These are phyloP conservation scores for Fraxinus greggii DNA, from an alignment of 305 asterid genomes.

Conservation along the genomic window DNA sequence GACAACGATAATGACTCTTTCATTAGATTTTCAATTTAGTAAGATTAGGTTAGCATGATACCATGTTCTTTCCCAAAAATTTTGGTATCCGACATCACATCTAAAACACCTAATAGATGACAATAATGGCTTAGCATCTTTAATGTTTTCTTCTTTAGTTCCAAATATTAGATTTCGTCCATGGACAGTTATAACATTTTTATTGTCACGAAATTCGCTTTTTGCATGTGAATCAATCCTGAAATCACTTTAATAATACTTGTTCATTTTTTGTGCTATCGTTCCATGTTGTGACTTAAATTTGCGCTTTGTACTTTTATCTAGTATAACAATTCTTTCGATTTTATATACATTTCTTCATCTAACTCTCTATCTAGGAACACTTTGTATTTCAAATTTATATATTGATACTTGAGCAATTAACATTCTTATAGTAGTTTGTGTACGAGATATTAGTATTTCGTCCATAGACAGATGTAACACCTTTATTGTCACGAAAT, in stretches of 20 bases:
- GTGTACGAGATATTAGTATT: conserved; percentile 6
- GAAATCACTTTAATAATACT: background rate
- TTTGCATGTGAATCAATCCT: background rate
- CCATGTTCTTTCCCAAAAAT: background rate
- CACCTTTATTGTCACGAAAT: background rate
- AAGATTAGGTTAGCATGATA: background rate
- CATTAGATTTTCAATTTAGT: background rate
- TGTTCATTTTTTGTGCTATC: background rate
- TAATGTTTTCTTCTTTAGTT: background rate
- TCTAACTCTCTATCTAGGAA: background rate
- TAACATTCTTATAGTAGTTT: background rate
- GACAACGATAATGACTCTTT: background rate
- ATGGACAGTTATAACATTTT: background rate
- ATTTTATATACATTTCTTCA: background rate
- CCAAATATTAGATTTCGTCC: conserved; percentile 17
- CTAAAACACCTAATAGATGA: background rate
- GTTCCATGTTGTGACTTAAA: background rate
- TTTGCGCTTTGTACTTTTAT: background rate
- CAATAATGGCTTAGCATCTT: background rate
- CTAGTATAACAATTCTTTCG: background rate
- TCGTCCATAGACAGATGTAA: conserved; percentile 8
- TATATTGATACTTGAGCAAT: background rate
- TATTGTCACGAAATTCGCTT: background rate
- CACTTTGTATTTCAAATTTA: background rate
- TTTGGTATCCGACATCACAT: conserved; percentile 9